Evolutionary conservation across 108 stramenopile species (phyloP), one percentile per base, ranked within the genome.

Genomic region (Cyclotella sp.): DNA sequence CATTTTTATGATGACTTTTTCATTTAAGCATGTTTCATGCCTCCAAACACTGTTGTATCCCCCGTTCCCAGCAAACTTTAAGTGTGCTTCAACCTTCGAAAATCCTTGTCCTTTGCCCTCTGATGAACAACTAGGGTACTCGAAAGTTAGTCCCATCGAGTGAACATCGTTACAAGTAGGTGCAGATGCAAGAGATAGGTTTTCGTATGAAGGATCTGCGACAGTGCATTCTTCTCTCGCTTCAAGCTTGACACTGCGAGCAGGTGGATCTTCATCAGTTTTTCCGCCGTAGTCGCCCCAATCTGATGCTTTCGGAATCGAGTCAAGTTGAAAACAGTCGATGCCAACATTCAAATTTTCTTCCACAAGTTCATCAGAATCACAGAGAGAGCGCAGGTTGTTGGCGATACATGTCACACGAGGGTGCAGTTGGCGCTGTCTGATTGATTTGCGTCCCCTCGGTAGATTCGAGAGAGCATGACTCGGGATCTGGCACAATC

Each of bases 111-210:
- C 47, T 9, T n/a, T 9, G n/a, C 47, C 47, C 9, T 1, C 47
- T 49, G 47, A 9, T 27, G 26, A 58, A 58, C 57, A 16, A 58
- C 13, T 21, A 24, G 24, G 57, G 22, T 5, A 58, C 1, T 21
- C 9, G 22, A 58, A 28, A 58, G 57, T 27, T 24, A 58, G 9
- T 58, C 57, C 57, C 5, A 58, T 58, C 19, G 57, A 58, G 22
- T 58, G 57, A 5, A 58, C 57, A 28, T 58, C 57, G 27, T 58
- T 58, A 21, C 57, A 58, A 58, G 57, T 28, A 3, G 57, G 57
- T 58, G 26, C 19, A 7, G 47, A n/a, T 3, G 22, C 13, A 58
- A 21, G 9, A 58, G 57, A 58, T 26, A 58, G 13, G 13, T 24
- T 28, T 58, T 58, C 5, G 57, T 58, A 58, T 1, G 22, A 13